Evolutionary conservation across 768 basidiomycete species (phyloP), one percentile per base, ranked within the genome.

Genomic region (Sarcodon aspratus): DNA sequence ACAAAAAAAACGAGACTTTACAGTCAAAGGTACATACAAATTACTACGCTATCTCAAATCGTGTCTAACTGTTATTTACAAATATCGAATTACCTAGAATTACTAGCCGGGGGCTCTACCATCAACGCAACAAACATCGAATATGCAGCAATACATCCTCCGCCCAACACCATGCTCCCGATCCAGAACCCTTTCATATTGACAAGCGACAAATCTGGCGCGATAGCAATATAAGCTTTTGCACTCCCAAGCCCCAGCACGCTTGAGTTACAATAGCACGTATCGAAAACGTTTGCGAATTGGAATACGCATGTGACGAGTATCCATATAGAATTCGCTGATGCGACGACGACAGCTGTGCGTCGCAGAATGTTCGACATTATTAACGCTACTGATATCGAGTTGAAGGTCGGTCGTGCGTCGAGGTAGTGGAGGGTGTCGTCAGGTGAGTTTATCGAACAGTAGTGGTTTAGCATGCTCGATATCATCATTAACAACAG

Each of bases 201-300:
- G 9, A 18, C 9, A 9, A 21, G 18, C 9, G 15, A 31, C 9
- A 42, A 15, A 2, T 10, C 21, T 9, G 27, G 27, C 4, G 9
- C 33, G 45, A 46, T 27, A 32, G 33, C 32, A 32, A 21, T 10
- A 32, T 46, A 46, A 2, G 45, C 45, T 17, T 21, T 15, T 42
- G 15, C 9, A 27, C 9, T 21, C 17, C 48, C 37, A 3, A 9
- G 52, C 0, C 34, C 43, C 1, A 49, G 47, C 3, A 63, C 54
- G 42, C 56, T 63, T 17, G 63, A 56, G 33, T 61, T 54, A 32
- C 66, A 67, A 13, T 54, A 67, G 45, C 66, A 67, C 1, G 49
- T 55, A 13, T 55, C 46, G 38, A 55, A 67, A 7, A 61, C 45
- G 33, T 55, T 50, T 7, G 58, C 46, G 35, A 57, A 67, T 36